Evolutionary conservation across 78 protist species (phyloP), one percentile per base, ranked within the genome.

Genomic region (Dictyostelium citrinum): DNA sequence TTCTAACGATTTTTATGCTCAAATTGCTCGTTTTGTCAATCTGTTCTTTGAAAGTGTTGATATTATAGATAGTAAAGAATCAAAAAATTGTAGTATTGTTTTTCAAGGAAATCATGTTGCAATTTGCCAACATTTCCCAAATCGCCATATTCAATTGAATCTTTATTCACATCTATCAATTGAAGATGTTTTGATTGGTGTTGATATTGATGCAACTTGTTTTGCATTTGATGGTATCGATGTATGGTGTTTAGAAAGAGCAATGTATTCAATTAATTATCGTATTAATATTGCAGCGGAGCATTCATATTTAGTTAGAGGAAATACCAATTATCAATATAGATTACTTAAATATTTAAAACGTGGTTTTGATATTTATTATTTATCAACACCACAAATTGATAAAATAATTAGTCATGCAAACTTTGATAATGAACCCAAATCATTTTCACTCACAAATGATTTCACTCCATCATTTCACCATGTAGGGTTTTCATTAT

Each of bases 221-320:
- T 85, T 85, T 60, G 74, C 77, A 24, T 85, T 76, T 41, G 83
- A 85, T 60, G 91, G 91, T 58, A 24, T 64, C 11, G 67, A 85
- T 85, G 68, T 85, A 20, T 85, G 27, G 41, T 74, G 83, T 27
- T 46, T 76, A 16, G 49, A 76, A 43, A 27, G 91, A 29, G 76
- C 83, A 5, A 10, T 85, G 17, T 20, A 35, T 24, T 41, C 91
- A n/a, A 22, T 85, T 3, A 85, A 85, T 45, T 60, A 76, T 76
- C 49, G 77, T 17, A 29, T 51, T 29, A 85, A 85, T 27, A 74
- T 85, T 41, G 91, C 91, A 27, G 20, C 82, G 9, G 39, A 43
- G 22, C 24, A 37, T 22, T 64, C 72, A 7, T 45, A 24, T 29
- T 27, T 6, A 29, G 68, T 85, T n/a, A n/a, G 91, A 11, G 83